A percentile compares a stretch with the other conserved stretches of the same genome.
These are phyloP conservation scores for Neurospora intermedia DNA, from an alignment of 495 filamentous ascomycete genomes.

Conservation along the genomic window DNA sequence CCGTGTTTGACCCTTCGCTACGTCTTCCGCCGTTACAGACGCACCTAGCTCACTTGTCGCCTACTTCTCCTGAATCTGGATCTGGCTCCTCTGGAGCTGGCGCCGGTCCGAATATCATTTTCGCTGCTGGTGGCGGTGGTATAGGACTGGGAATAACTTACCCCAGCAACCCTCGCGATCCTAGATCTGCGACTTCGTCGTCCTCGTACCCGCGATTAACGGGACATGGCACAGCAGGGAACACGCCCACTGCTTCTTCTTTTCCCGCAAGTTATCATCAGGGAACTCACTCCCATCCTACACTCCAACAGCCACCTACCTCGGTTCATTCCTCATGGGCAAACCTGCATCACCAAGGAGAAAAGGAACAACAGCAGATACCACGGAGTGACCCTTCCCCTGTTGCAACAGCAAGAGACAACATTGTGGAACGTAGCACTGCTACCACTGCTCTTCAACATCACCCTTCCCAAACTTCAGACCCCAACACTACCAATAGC, in stretches of 20 bases:
- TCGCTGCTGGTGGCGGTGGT: not conserved
- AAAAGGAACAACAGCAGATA: not conserved
- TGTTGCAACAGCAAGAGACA: not conserved
- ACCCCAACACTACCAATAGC: not conserved
- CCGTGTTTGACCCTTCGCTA: constrained; percentile 32
- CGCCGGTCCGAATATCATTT: not conserved
- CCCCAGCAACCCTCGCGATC: constrained; percentile 6
- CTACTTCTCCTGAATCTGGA: constrained; percentile 8
- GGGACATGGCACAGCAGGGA: not conserved
- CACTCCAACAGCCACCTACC: not conserved
- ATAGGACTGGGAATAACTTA: constrained; percentile 9
- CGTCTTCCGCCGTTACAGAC: constrained; percentile 53
- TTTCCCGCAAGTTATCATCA: not conserved
- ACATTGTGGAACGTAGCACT: not conserved
- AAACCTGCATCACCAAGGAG: not conserved
- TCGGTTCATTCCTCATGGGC: not conserved
- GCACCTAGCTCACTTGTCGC: constrained; percentile 30
- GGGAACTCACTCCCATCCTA: not conserved
- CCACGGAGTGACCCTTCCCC: not conserved
- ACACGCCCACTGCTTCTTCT: not conserved
- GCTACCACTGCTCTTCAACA: not conserved
- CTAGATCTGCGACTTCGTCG: not conserved
- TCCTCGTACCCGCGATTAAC: not conserved
- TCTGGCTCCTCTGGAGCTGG: not conserved
- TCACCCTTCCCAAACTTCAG: not conserved